Base-by-base conservation (phyloP, 2,329 filamentous ascomycete genomes). In the Ceratocystis variospora region DNA sequence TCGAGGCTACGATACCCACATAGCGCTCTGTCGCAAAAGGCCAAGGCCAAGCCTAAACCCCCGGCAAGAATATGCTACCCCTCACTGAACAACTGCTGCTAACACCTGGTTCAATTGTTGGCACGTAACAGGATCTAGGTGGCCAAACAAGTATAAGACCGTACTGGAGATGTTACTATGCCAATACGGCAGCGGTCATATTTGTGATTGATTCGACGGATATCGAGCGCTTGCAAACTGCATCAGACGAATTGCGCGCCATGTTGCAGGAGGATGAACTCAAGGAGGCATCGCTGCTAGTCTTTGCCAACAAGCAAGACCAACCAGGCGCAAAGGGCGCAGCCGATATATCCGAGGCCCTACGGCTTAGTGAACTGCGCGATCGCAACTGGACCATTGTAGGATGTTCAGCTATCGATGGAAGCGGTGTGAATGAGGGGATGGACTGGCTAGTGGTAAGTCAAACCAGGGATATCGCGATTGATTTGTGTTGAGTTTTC, bases 361-460 rank as follows among this genome's bases (percentile, higher is more conserved):
- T 99, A 76, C 88, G 87, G 72, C 78, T 99, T 71, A 92, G 90
- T 65, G 91, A 96, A 76, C 79, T 99, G 74, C 87, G 93, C 72
- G 94, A 99, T 76, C 84, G 94, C 73, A 99, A 97, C 81, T 99
- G 94, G 94, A 97, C 91, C 76, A 99, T 99, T 74, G 91, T 99
- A 75, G 93, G 92, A 25, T 99, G 94, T 77, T 96, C 90, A 70
- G 94, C 94, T 15, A 93, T 99, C 66, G 94, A 96, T 74, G 94
- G 94, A 55, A 88, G 89, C 73, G 94, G 94, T 75, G 89, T 99
- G 57, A 90, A 87, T 69, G 94, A 99, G 77, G 94, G 94, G 68
- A 99, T 99, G 94, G 94, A 99, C 77, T 99, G 94, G 94, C 80
- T 99, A 74, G 91, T 95, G 81, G 89, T 93, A 77, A 76, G 81